Conservation (phyloP, 2,329 filamentous ascomycete genomes). For the Lachnellula suecica region DNA sequence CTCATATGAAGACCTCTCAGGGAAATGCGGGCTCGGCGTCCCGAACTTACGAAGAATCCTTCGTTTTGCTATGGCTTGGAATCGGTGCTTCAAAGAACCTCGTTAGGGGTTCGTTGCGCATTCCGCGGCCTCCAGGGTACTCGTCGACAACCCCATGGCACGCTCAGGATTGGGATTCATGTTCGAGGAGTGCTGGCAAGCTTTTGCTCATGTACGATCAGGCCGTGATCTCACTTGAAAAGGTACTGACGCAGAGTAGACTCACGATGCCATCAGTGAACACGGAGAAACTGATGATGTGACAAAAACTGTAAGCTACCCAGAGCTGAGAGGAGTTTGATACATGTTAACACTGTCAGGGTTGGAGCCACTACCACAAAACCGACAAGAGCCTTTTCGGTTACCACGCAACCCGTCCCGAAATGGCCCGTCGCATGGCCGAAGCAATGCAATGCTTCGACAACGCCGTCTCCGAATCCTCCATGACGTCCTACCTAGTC, state of each 20-base stretch:
- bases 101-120: slow-evolving; percentile 17
- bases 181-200: slow-evolving; percentile 40
- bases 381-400: not conserved
- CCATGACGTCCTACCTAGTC: not conserved
- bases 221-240: slow-evolving; percentile 24
- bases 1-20: slow-evolving; percentile 21
- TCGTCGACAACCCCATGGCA: slow-evolving; percentile 13
- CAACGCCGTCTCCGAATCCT: not conserved
- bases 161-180: slow-evolving; percentile 48
- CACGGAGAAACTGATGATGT: too few species aligned
- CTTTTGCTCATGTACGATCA: slow-evolving; percentile 42
- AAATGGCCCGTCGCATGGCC: not conserved
- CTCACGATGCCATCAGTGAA: too few species aligned
- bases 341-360: too few species aligned
- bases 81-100: slow-evolving; percentile 18
- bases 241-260: too few species aligned
- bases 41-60: slow-evolving; percentile 15
- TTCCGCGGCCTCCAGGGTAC: slow-evolving; percentile 16
- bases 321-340: too few species aligned
- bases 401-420: not conserved
- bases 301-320: too few species aligned
- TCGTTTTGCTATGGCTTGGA: slow-evolving; percentile 19
- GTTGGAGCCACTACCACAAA: not conserved
- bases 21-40: slow-evolving; percentile 9
- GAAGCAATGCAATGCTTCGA: not conserved